Percentiles rank a stretch among this genome's conserved stretches.
Conservation (phyloP, 257 asterid genomes). For the Nicotiana tabacum region DNA sequence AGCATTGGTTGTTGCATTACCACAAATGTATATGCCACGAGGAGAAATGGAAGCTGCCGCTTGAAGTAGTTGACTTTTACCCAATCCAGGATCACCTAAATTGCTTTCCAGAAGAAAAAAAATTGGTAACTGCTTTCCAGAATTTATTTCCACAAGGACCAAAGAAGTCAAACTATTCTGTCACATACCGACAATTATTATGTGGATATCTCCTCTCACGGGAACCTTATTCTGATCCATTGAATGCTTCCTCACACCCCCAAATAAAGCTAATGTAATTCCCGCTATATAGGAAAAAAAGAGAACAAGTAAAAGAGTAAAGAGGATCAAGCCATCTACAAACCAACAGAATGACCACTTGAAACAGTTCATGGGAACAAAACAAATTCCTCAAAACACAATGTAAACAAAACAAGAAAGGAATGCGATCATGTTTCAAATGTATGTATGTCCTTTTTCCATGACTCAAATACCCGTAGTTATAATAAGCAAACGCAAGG, state of each 20-base stretch:
- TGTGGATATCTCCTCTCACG: slow-evolving; percentile 91
- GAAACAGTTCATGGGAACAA: no score
- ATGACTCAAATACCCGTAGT: no score
- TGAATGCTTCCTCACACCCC: slow-evolving; percentile 89
- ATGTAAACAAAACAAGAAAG: no score
- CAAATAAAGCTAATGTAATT: slow-evolving; percentile 69
- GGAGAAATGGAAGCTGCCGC: slow-evolving; percentile 98
- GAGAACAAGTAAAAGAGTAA: no score
- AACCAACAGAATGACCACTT: no score
- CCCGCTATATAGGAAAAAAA: slow-evolving; percentile 50
- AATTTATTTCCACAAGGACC: no score
- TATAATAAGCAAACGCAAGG: no score
- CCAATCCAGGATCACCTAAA: slow-evolving; percentile 95
- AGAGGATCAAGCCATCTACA: no score
- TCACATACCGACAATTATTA: slow-evolving; percentile 73
- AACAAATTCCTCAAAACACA: no score
- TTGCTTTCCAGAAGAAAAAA: background rate
- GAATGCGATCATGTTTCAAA: no score
- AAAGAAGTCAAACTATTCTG: background rate
- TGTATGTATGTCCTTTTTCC: no score
- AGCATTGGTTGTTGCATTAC: slow-evolving; percentile 94
- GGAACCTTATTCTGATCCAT: slow-evolving; percentile 96
- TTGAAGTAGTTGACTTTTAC: slow-evolving; percentile 93
- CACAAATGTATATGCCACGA: slow-evolving; percentile 94
- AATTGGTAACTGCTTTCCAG: background rate